phyloP scores from a whole-genome alignment of 139 green algal genomes.

The Spirogloea muscicola region DNA sequence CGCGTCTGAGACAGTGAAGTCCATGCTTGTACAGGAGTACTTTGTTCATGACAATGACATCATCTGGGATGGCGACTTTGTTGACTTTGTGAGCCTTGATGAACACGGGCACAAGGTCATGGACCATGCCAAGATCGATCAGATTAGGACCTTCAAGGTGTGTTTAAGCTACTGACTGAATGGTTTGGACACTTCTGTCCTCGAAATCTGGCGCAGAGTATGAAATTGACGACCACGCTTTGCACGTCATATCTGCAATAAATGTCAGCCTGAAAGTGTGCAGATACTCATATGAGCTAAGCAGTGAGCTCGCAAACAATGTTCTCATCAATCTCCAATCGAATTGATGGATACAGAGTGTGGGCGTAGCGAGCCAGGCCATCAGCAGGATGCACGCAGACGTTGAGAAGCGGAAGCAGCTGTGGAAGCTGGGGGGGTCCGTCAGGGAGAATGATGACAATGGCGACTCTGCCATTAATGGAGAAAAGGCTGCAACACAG shows the following conservation, averaged over 20 bases:
- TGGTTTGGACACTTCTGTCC: not conserved
- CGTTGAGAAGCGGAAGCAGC: slow-evolving; percentile 3
- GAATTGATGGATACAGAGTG: slow-evolving; percentile 3
- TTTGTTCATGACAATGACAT: slow-evolving; percentile 37
- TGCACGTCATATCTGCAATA: not conserved
- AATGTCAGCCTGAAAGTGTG: not conserved
- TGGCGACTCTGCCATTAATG: no score
- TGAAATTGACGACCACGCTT: not conserved
- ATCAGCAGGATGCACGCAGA: slow-evolving; percentile 21
- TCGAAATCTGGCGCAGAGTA: not conserved
- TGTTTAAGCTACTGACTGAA: not conserved
- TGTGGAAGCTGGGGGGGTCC: no score
- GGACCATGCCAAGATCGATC: slow-evolving; percentile 41
- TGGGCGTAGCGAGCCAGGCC: not conserved
- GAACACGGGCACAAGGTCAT: slow-evolving; percentile 10
- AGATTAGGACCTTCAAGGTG: slow-evolving; percentile 31
- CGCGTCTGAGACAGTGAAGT: not conserved
- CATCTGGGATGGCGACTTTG: slow-evolving; percentile 24
- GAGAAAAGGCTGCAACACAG: no score
- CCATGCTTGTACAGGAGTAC: slow-evolving; percentile 18
- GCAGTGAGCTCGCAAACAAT: no score
- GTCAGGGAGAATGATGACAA: no score
- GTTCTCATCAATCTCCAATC: not conserved
- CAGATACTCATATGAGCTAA: no score
- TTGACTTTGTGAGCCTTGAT: slow-evolving; percentile 21